Evolutionary conservation across 495 filamentous ascomycete species (phyloP).

Genomic region (Trichoderma gamsii): DNA sequence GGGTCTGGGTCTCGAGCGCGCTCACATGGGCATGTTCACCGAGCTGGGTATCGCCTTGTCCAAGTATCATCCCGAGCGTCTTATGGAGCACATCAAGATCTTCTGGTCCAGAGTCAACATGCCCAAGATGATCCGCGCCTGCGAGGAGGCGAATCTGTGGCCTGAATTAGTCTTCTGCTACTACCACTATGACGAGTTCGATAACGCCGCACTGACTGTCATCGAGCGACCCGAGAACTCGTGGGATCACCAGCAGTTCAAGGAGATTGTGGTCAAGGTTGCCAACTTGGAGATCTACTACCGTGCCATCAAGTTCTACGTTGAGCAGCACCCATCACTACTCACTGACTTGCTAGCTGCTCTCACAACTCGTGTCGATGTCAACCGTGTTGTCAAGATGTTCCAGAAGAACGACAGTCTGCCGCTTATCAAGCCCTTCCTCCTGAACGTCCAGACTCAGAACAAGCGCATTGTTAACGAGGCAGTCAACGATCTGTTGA

Average conservation of each 20-base stretch:
- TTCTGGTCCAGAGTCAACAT: conserved; percentile 99
- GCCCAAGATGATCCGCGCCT: conserved; percentile 92
- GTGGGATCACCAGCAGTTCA: conserved; percentile 99
- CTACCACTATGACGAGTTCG: conserved; percentile 98
- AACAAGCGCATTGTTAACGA: conserved; percentile 98
- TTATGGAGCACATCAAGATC: conserved; percentile 98
- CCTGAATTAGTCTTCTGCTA: conserved; percentile 98
- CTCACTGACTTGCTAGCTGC: conserved; percentile 92
- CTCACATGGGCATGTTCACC: conserved; percentile 87
- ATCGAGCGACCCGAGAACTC: conserved; percentile 98
- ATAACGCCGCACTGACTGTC: conserved; percentile 96
- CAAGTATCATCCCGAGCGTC: conserved; percentile 91
- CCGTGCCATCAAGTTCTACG: conserved; percentile 94
- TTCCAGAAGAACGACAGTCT: conserved; percentile 98
- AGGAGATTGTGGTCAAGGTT: conserved; percentile 97
- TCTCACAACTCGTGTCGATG: conserved; percentile 88
- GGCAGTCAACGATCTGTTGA: conserved; percentile 95
- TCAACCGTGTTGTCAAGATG: conserved; percentile 96
- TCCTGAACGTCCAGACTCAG: conserved; percentile 91
- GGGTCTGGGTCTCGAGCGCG: conserved; percentile 86
- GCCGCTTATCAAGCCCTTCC: conserved; percentile 97
- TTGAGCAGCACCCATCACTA: conserved; percentile 91
- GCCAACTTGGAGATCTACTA: conserved; percentile 99
- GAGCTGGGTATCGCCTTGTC: conserved; percentile 90
- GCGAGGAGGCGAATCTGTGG: conserved; percentile 95